phyloP scores from a whole-genome alignment of 2,329 filamentous ascomycete genomes.

The Botrytis cinerea region DNA sequence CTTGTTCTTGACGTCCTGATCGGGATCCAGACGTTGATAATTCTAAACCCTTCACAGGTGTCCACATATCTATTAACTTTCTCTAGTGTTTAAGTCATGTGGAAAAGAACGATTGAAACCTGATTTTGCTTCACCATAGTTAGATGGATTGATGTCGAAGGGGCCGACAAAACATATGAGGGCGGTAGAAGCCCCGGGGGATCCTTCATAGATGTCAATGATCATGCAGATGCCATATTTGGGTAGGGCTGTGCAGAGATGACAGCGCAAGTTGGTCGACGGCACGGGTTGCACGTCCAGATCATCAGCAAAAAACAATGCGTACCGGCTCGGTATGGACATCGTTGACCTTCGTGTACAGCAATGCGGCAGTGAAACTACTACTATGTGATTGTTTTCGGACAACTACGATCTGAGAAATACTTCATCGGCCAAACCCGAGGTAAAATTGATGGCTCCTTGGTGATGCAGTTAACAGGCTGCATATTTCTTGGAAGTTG shows the following conservation, averaged over 20 bases:
- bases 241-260: no score
- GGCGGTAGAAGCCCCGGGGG: not conserved
- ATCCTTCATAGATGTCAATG: not conserved
- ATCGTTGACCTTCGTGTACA: not conserved
- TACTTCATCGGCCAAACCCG: not conserved
- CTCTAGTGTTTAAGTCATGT: not conserved
- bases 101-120: not conserved
- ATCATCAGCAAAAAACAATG: not conserved
- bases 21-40: not conserved
- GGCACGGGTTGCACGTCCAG: not conserved
- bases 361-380: not conserved
- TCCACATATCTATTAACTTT: not conserved
- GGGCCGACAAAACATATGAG: not conserved
- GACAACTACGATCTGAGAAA: not conserved
- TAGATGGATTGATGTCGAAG: not conserved
- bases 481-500: constrained; percentile 8
- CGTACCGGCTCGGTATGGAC: not conserved
- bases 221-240: not conserved
- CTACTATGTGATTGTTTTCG: not conserved
- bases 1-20: not conserved
- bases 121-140: not conserved
- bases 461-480: not conserved
- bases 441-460: not conserved
- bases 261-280: not conserved
- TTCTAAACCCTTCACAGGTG: not conserved